These are phyloP conservation scores for Helicocarpus griseus DNA, from an alignment of 2,329 filamentous ascomycete species.

Conservation along the genomic window DNA sequence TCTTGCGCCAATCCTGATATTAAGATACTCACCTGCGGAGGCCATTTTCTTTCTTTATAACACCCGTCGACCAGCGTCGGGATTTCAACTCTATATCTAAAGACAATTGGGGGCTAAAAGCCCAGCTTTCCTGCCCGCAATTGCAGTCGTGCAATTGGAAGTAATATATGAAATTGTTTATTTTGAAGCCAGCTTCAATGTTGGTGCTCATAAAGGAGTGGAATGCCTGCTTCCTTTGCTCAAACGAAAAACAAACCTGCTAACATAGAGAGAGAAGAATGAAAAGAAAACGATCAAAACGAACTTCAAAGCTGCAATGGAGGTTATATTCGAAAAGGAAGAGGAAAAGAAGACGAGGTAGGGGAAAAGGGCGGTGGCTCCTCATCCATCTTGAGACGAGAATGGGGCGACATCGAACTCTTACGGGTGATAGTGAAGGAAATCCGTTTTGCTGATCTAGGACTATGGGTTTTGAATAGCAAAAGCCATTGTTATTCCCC, in stretches of 20 bases:
- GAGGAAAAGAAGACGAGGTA: background rate
- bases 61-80: background rate
- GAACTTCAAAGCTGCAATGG: background rate
- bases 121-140: background rate
- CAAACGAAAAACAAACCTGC: conserved; percentile 1
- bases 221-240: background rate
- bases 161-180: background rate
- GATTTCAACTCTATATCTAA: background rate
- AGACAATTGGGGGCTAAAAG: background rate
- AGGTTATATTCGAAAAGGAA: background rate
- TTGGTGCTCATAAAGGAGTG: background rate
- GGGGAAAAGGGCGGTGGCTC: background rate
- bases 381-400: background rate
- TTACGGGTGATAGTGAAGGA: background rate
- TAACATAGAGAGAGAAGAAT: background rate
- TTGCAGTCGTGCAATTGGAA: background rate
- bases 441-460: too few species aligned
- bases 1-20: background rate
- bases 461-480: background rate
- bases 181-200: conserved; percentile 5
- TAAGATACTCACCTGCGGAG: background rate
- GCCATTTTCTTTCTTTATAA: background rate
- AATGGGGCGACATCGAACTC: background rate
- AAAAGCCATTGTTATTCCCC: background rate
- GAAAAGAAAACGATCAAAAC: background rate